Evolutionary conservation across 441 rosid species (phyloP), one percentile per base, ranked within the genome.

Genomic region (Arabidopsis hybrid): DNA sequence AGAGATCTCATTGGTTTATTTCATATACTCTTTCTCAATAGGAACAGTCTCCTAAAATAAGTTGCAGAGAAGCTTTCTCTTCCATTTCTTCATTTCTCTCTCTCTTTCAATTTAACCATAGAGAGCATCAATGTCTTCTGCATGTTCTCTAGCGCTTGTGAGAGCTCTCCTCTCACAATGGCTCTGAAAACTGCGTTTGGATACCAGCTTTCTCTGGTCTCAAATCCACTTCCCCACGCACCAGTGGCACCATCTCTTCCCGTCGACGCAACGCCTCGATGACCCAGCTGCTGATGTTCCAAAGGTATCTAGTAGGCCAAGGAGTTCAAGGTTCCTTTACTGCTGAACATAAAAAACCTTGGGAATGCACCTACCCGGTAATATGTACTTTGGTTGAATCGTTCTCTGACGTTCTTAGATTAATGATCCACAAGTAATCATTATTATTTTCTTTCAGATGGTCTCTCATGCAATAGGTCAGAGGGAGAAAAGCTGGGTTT

Each of bases 381-480:
- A 83, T 74, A 77, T 57, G n/a, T 60, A 69, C 52, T 65, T 60
- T 78, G 59, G 26, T 74, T 39, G 46, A 69, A 72, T 67, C 51
- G n/a, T 56, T 55, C 56, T 61, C 34, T 71, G 62, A 9, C 53
- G 35, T 10, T 66, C 13, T 7, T 60, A 60, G 47, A 53, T 51
- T 29, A 32, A 31, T 63, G 69, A 57, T 55, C 39, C 58, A 77
- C 60, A 61, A 16, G 11, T 66, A 69, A 39, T 31, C 32, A 12
- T 47, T 62, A 61, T 39, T 58, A 58, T 71, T 75, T 29, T 67
- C 63, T 81, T 80, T 80, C 85, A 95, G 97, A 81, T 90, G 97
- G 97, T 92, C 99, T 43, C 88, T 75, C 88, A 76, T 71, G 95
- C 93, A 14, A 85, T 95, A 76, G 99, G 98, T 69, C 85, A 86